Base-by-base conservation (phyloP, 169 alveolate genomes). In the Plasmodium malariae region DNA sequence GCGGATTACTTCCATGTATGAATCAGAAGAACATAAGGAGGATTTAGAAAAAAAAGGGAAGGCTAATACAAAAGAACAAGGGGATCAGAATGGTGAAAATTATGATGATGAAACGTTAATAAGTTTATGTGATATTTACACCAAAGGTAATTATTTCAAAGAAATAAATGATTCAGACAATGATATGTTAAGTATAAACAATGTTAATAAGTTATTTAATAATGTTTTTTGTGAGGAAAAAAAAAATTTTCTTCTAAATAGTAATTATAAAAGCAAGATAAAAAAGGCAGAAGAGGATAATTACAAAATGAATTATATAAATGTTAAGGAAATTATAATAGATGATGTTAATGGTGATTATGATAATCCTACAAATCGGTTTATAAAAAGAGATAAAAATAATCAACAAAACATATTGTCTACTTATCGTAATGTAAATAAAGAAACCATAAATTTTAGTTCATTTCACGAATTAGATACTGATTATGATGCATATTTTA, bases 91-190 rank as follows among this genome's bases (percentile, higher is more conserved):
- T 37, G 71, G 21, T 19, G 28, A 17, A 32, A 69, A 69, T 69
- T 17, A 43, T 14, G 48, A 69, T 9, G 49, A 49, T 36, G 37
- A 57, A 48, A 19, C 60, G 21, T 45, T 30, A 34, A 62, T 78
- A 45, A 78, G 40, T n/a, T 63, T 78, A 34, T 55, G 54, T 45
- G 74, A 78, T 26, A 48, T 78, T 78, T 78, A 78, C 55, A 65
- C 51, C 14, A 62, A 78, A 69, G 63, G 54, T 40, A n/a, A 62
- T 9, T 78, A 30, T 78, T 78, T 62, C 28, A 48, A 51, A 24
- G 49, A 51, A 17, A 65, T 26, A 63, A 37, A 26, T 55, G 36
- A 55, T 1, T 21, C 65, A 1, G 17, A n/a, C 26, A 55, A 21
- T 55, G 30, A 55, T 36, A 26, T 37, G 24, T 21, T 71, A 30